Evolutionary conservation across 805 yeast species (phyloP).

Genomic region (Pichia cephalocereana): DNA sequence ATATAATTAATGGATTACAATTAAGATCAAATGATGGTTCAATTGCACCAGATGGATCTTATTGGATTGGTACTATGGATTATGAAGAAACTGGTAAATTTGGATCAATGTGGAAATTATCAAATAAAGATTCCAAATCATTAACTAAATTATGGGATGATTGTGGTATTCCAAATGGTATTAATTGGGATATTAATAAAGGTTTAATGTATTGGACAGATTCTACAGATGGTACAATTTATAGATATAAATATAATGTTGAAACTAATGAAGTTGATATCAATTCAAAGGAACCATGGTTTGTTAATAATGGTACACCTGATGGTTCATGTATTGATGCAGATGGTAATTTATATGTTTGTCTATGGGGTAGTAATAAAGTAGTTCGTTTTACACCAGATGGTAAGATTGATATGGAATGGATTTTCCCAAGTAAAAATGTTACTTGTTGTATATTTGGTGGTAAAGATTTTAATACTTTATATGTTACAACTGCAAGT

Average conservation of each 20-base stretch:
- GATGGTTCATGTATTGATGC: slow-evolving; percentile 67
- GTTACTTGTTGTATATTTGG: slow-evolving; percentile 62
- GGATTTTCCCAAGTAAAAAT: slow-evolving; percentile 48
- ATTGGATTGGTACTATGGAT: slow-evolving; percentile 78
- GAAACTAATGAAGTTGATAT: slow-evolving; percentile 25
- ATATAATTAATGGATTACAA: slow-evolving; percentile 19
- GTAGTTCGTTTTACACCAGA: slow-evolving; percentile 43
- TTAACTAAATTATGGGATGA: slow-evolving; percentile 26
- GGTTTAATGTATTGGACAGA: slow-evolving; percentile 45
- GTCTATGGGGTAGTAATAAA: slow-evolving; percentile 54
- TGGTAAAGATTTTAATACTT: slow-evolving; percentile 46
- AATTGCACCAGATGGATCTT: slow-evolving; percentile 63
- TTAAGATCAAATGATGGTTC: slow-evolving; percentile 77
- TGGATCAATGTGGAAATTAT: slow-evolving; percentile 45
- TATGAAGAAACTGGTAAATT: slow-evolving; percentile 9
- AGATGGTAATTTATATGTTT: slow-evolving; percentile 48
- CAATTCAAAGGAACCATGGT: slow-evolving; percentile 30
- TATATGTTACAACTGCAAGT: slow-evolving; percentile 65
- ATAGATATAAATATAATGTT: slow-evolving; percentile 36
- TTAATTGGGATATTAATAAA: slow-evolving; percentile 38
- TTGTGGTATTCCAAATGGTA: slow-evolving; percentile 62
- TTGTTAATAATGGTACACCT: slow-evolving; percentile 39
- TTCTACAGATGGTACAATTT: slow-evolving; percentile 38
- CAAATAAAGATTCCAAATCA: slow-evolving; percentile 14
- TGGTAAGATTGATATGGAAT: slow-evolving; percentile 45